These are phyloP conservation scores for Otatea glauca DNA, from an alignment of 176 grass and related monocot species.

Conservation along the genomic window DNA sequence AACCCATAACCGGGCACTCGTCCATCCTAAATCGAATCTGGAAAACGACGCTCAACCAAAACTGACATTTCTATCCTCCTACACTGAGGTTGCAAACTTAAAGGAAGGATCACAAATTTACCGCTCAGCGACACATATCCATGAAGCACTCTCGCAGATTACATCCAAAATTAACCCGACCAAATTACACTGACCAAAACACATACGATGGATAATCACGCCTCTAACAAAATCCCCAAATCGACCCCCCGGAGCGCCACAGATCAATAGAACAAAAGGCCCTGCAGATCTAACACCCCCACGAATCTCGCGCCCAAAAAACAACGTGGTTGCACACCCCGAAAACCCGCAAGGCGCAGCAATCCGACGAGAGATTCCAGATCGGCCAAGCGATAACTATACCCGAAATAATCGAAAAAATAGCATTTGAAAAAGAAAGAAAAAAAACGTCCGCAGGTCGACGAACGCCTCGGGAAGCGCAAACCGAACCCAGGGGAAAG, in stretches of 20 bases:
- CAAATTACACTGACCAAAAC: neutral
- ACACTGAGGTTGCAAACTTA: neutral
- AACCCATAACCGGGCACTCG: neutral
- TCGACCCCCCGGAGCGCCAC: neutral
- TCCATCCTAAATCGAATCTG: neutral
- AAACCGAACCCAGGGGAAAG: neutral
- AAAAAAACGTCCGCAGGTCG: neutral
- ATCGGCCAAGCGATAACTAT: neutral
- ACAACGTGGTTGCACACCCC: neutral
- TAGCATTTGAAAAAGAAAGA: too few relatives aligned
- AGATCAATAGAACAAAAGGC: slow-evolving; percentile 15
- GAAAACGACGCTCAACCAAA: slow-evolving; percentile 28
- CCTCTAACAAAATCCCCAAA: neutral
- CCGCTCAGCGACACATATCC: neutral
- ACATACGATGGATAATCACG: neutral
- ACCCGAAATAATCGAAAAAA: neutral
- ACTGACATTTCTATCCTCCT: neutral
- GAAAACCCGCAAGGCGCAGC: neutral
- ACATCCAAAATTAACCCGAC: slow-evolving; percentile 14
- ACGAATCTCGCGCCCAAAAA: slow-evolving; percentile 8
- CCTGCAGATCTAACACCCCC: slow-evolving; percentile 24
- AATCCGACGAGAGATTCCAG: neutral
- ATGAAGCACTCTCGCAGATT: neutral
- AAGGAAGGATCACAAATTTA: neutral
- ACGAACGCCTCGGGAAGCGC: neutral